Base-by-base conservation (phyloP, 805 yeast species). In the Hanseniaspora lindneri region DNA sequence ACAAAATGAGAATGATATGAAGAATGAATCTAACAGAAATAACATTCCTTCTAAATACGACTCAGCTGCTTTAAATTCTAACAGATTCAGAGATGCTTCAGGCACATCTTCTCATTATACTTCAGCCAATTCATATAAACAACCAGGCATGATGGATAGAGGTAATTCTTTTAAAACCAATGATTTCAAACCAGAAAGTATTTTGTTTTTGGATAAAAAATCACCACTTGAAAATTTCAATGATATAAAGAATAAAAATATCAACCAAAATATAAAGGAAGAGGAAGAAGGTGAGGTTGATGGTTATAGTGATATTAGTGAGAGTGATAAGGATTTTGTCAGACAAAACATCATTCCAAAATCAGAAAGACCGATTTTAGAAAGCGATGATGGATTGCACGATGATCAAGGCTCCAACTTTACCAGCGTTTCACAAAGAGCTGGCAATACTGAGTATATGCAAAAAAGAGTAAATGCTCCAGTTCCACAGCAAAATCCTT, bases 371-470 rank as follows among this genome's bases (percentile, higher is more conserved):
- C 52, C 58, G 20, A 51, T 44, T 13, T 39, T 48, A 14, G 57
- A 56, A n/a, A 46, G 49, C 17, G 63, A 58, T 29, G 62, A 61
- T 17, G 59, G 61, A 13, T 54, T 54, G 23, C 43, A 39, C 21
- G 59, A 60, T 34, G 62, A 56, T 16, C 55, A 56, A 20, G 76
- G 70, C 41, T 81, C 89, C 1, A 80, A 79, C 57, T 80, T 83
- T 62, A 82, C 92, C 1, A 78, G 86, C 46, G 83, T 83, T 1
- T 80, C 88, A 7, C 89, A 82, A 62, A 69, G 89, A 59, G 87
- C 79, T 24, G 71, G 77, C 14, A 82, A 82, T 56, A 83, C 82
- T 16, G 63, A 67, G 24, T 77, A 75, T 54, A 69, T 66, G 48
- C 33, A 41, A 29, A 41, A 29, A 25, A 40, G 36, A 42, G 48